Evolutionary conservation across 768 basidiomycete species (phyloP).

Genomic region (Daedalea quercina): DNA sequence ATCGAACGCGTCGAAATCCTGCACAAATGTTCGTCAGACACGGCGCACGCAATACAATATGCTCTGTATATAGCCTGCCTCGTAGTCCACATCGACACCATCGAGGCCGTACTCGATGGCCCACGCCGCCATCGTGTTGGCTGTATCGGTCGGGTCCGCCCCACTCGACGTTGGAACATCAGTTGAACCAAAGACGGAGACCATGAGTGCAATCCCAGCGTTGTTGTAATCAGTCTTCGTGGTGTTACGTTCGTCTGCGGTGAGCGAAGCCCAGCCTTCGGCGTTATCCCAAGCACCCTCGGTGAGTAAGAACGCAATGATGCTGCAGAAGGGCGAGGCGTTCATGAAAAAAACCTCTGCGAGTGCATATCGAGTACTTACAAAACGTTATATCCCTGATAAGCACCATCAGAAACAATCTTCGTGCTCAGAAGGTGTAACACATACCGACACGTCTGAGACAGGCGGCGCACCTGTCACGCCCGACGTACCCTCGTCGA

Average conservation of each 20-base stretch:
- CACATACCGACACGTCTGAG: conserved; percentile 25
- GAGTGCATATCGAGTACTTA: background rate
- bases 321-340: conserved; percentile 12
- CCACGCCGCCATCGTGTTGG: conserved; percentile 38
- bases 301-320: conserved; percentile 35
- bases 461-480: conserved; percentile 31
- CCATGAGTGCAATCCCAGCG: conserved; percentile 53
- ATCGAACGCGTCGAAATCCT: conserved; percentile 61
- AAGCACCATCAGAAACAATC: background rate
- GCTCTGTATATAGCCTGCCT: conserved; percentile 17
- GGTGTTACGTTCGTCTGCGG: conserved; percentile 30
- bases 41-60: background rate
- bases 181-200: conserved; percentile 45
- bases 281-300: conserved; percentile 41
- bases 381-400: conserved; percentile 3
- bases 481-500: conserved; percentile 31
- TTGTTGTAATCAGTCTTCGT: conserved; percentile 42
- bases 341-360: background rate
- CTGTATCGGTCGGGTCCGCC: conserved; percentile 30
- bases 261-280: conserved; percentile 35
- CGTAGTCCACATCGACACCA: conserved; percentile 52
- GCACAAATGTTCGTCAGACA: conserved; percentile 2
- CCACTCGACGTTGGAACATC: conserved; percentile 38
- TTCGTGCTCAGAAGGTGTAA: background rate
- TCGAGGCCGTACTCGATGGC: conserved; percentile 41